Conservation (phyloP, 1,284 basidiomycete species). For the Bjerkandera adusta region DNA sequence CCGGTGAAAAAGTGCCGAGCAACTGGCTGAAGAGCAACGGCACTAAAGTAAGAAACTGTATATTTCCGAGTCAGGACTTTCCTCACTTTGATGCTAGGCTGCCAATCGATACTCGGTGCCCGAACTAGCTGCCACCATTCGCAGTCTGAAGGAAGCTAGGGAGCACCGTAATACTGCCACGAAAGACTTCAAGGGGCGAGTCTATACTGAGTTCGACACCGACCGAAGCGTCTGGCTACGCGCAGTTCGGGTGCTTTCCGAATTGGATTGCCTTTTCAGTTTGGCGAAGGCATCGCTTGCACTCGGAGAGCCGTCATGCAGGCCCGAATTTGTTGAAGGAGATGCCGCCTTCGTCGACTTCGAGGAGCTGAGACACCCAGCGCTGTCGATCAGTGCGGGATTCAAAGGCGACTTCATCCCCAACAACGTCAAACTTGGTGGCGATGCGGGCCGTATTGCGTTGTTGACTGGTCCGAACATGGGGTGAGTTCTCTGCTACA, state of each 20-base stretch:
- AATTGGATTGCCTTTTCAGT: slow-evolving; percentile 93
- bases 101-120: slow-evolving; percentile 78
- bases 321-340: slow-evolving; percentile 85
- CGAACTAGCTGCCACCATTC: slow-evolving; percentile 67
- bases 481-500: slow-evolving; percentile 55
- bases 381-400: slow-evolving; percentile 58
- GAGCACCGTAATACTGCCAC: slow-evolving; percentile 81
- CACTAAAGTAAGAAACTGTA: slow-evolving; percentile 60
- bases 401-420: slow-evolving; percentile 85
- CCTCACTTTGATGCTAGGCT: slow-evolving; percentile 41
- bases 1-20: slow-evolving; percentile 66
- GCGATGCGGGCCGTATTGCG: slow-evolving; percentile 75
- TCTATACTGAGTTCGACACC: slow-evolving; percentile 84
- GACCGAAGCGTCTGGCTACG: slow-evolving; percentile 81
- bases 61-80: slow-evolving; percentile 10
- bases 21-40: slow-evolving; percentile 84
- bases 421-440: slow-evolving; percentile 89
- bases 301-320: slow-evolving; percentile 89
- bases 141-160: slow-evolving; percentile 86
- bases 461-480: slow-evolving; percentile 94
- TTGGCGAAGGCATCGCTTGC: slow-evolving; percentile 88
- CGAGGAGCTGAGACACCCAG: slow-evolving; percentile 84
- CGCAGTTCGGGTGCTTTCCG: slow-evolving; percentile 74
- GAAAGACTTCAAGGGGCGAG: slow-evolving; percentile 79
- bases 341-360: slow-evolving; percentile 82